These are phyloP conservation scores for Talaromyces sp. DNA, from an alignment of 2,329 filamentous ascomycete species.

Conservation along the genomic window DNA sequence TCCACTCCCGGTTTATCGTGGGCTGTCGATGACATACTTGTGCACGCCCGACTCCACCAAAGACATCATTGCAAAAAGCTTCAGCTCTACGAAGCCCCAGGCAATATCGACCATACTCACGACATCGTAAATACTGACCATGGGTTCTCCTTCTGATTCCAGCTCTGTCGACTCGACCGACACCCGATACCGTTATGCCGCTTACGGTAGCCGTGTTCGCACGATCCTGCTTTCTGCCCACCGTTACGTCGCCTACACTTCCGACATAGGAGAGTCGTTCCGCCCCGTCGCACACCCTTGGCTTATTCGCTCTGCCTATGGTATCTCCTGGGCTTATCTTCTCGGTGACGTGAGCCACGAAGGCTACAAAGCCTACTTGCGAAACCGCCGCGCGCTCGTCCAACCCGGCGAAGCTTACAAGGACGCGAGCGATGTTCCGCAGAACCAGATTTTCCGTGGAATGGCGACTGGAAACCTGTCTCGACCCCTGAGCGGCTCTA, in stretches of 20 bases:
- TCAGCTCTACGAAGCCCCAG: not conserved
- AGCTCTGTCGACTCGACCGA: conserved; percentile 80
- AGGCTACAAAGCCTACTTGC: conserved; percentile 90
- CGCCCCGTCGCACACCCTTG: conserved; percentile 86
- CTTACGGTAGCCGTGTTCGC: conserved; percentile 81
- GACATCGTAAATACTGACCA: conserved; percentile 14
- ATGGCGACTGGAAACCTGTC: conserved; percentile 40
- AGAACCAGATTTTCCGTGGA: conserved; percentile 35
- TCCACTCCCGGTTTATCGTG: not conserved
- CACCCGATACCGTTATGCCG: conserved; percentile 83
- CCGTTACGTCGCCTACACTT: conserved; percentile 95
- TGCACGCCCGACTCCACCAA: too few relatives aligned
- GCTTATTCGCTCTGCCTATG: conserved; percentile 81
- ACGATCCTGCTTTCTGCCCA: conserved; percentile 89
- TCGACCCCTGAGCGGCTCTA: conserved; percentile 17
- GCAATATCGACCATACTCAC: conserved; percentile 1
- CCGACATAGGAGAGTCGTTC: conserved; percentile 95
- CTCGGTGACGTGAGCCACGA: conserved; percentile 88
- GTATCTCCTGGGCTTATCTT: conserved; percentile 88
- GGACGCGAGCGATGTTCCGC: conserved; percentile 38
- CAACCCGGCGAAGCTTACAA: conserved; percentile 61
- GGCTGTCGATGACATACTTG: conserved; percentile 2
- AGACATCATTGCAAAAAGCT: conserved; percentile 3
- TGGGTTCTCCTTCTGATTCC: conserved; percentile 18
- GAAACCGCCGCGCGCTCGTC: conserved; percentile 76